Evolutionary conservation across 2,329 filamentous ascomycete genomes (phyloP), one percentile per base, ranked within the genome.

Genomic region (Apiospora koreana): DNA sequence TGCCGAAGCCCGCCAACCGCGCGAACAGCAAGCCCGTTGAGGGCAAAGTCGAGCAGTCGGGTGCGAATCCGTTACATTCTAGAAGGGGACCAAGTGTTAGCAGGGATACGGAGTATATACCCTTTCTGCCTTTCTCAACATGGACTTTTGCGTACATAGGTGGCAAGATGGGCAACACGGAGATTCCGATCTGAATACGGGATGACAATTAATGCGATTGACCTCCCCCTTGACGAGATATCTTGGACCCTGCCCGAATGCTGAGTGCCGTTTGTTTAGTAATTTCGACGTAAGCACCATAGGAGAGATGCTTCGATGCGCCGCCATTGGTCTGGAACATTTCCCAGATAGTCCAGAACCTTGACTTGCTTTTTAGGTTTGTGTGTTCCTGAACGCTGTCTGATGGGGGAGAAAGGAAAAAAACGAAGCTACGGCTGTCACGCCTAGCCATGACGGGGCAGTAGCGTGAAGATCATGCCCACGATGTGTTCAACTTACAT

Each of bases 1-100:
- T 58, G 50, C 50, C 50, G 50, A 58, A 58, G 50, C 50, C 50
- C 50, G 50, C 50, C 50, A 58, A 58, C 50, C 16, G 50, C 28
- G 46, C 50, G 50, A 58, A 35, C 28, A 58, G 50, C 50, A 58
- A 58, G 50, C 50, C 50, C 28, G 16, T 58, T 58, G 7, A 35
- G 50, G 50, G 14, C 21, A 25, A 50, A n/a, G 23, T 35, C 4
- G 4, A 35, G 3, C 14, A 43, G 41, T 16, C 41, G 41, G 16
- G 41, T 43, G 41, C 41, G 5, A 43, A 43, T 43, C 41, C 41
- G 41, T 43, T 43, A 43, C 41, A 43, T 43, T 43, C 41, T 43
- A 43, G 41, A 43, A 43, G 41, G 41, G 41, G 41, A 43, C 41
- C 14, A 43, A 43, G 41, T 16, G 41, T 16, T 16, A 3, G 41